These are phyloP conservation scores for Fonsecaea pedrosoi DNA, from an alignment of 2,329 filamentous ascomycete species.

Conservation along the genomic window DNA sequence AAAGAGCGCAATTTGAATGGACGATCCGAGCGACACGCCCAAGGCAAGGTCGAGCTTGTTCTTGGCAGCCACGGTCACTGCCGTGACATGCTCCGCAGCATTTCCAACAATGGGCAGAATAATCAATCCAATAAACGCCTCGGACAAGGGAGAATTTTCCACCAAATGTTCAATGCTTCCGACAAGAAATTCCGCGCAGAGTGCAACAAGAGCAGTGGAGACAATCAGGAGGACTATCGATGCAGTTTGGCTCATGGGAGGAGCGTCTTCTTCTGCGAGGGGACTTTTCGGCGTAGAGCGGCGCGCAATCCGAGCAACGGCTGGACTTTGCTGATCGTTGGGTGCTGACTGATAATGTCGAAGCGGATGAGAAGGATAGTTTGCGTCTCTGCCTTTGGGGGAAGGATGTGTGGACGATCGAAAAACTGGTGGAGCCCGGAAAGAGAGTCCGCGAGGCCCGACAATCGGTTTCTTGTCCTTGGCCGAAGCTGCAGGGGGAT, in stretches of 20 bases:
- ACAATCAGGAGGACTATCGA: constrained; percentile 73
- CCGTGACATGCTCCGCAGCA: constrained; percentile 70
- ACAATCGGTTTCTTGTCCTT: constrained; percentile 23
- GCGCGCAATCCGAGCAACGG: constrained; percentile 5
- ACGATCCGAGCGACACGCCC: constrained; percentile 69
- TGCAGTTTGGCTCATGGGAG: constrained; percentile 73
- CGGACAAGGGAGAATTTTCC: constrained; percentile 55
- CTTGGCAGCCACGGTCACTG: constrained; percentile 66
- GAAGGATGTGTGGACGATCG: constrained; percentile 31
- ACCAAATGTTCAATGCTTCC: constrained; percentile 64
- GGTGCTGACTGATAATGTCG: constrained; percentile 58
- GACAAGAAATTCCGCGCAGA: constrained; percentile 74
- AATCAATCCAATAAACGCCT: constrained; percentile 69
- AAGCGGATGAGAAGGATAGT: constrained; percentile 16
- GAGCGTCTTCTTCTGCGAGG: constrained; percentile 44
- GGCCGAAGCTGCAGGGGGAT: constrained; percentile 1
- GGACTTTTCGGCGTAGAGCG: constrained; percentile 14
- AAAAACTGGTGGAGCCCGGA: constrained; percentile 36
- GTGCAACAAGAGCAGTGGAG: constrained; percentile 77
- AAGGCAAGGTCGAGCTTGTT: constrained; percentile 73
- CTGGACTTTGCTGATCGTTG: constrained; percentile 56
- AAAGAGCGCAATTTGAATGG: constrained; percentile 69
- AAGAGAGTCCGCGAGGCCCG: constrained; percentile 29
- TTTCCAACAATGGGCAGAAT: constrained; percentile 71
- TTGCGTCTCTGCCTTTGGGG: constrained; percentile 1